Evolutionary conservation across 345 rosid species (phyloP).

Genomic region (Dovyalis caffra): DNA sequence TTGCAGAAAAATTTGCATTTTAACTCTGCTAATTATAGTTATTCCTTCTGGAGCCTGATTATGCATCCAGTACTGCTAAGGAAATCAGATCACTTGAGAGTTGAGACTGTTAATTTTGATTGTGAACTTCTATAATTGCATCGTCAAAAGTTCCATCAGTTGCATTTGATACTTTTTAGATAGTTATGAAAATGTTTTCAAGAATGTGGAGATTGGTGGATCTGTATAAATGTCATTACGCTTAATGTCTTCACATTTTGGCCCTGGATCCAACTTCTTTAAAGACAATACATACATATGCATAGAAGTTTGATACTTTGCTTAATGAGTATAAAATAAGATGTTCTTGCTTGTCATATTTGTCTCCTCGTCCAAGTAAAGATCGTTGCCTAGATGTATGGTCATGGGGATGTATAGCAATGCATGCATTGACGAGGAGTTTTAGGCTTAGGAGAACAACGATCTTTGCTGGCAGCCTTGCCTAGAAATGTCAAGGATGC

Average conservation of each 20-base stretch:
- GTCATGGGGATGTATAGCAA: neutral
- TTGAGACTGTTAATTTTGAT: neutral
- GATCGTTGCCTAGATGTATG: neutral
- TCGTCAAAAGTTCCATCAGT: neutral
- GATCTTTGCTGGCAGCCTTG: neutral
- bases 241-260: neutral
- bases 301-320: neutral
- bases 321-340: neutral
- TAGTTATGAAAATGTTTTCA: neutral
- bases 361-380: neutral
- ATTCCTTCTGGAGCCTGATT: neutral
- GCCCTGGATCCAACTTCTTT: neutral
- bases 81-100: neutral
- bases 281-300: neutral
- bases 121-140: neutral
- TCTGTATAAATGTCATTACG: neutral
- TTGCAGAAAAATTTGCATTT: neutral
- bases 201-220: slow-evolving; percentile 1
- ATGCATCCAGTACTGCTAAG: neutral
- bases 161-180: neutral
- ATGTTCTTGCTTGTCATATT: neutral
- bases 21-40: neutral
- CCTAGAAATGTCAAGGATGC: neutral
- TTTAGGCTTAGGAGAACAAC: neutral
- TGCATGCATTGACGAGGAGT: neutral